Evolutionary conservation across 2,329 filamentous ascomycete species (phyloP).

Genomic region (Penicillium sp.): DNA sequence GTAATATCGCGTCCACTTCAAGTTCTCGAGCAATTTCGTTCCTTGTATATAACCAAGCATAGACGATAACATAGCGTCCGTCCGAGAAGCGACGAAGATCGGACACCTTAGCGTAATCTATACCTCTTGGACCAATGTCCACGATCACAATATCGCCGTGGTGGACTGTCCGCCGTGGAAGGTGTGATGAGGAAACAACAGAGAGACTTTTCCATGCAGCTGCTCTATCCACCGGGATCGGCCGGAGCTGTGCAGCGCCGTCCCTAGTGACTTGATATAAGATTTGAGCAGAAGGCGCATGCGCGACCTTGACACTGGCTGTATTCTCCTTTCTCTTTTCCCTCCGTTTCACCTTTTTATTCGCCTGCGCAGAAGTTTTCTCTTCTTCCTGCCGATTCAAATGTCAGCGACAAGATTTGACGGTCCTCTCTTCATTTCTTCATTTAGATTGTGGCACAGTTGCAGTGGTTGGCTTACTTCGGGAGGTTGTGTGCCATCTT

Average conservation of each 20-base stretch:
- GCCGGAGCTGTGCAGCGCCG: background rate
- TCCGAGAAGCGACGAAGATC: constrained; percentile 3
- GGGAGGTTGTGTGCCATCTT: background rate
- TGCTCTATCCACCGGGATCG: background rate
- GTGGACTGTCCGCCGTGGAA: background rate
- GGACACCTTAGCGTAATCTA: constrained; percentile 3
- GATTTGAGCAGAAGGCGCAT: background rate
- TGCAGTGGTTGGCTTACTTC: background rate
- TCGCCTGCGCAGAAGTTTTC: background rate
- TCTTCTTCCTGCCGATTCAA: too few relatives aligned
- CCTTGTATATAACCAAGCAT: constrained; percentile 8
- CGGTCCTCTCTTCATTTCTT: background rate
- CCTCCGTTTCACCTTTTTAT: background rate
- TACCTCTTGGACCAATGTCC: background rate
- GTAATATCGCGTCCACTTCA: background rate
- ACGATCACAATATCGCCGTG: constrained; percentile 3
- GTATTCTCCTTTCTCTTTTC: background rate
- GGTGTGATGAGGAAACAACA: background rate
- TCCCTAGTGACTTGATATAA: background rate
- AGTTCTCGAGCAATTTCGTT: constrained; percentile 6
- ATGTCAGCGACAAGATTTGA: background rate
- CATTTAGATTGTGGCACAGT: background rate
- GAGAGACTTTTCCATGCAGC: background rate
- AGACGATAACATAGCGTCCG: constrained; percentile 6
- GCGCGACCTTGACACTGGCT: background rate